Evolutionary conservation across 1,284 basidiomycete species (phyloP), one percentile per base, ranked within the genome.

Genomic region (Leccinum pachyderme): DNA sequence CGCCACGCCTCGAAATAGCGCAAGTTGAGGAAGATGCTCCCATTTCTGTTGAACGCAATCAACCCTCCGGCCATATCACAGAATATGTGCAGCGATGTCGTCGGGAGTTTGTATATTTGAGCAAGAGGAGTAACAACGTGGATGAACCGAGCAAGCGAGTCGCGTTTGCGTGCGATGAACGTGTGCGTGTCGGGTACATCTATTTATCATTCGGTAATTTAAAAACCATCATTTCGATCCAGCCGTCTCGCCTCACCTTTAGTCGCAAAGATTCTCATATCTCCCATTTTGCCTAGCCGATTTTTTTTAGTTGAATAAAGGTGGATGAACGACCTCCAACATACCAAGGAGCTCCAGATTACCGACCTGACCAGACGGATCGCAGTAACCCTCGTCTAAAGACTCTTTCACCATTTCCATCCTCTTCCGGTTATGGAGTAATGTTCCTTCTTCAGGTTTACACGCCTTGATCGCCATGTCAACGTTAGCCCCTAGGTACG

Each of bases 31-130:
- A 94, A 98, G 29, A 99, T 79, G 56, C 89, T 89, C 3, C 93
- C 94, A 51, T 85, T 87, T 29, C 93, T 80, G 71, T 98, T 99
- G 78, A 98, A 98, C 0, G 95, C 96, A 57, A 98, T 97, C 18
- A 89, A 75, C 1, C 86, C 89, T 1, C 95, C 95, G 6, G 77
- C 75, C 9, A 79, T 68, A 66, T 99, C 95, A 72, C 87, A 89
- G 70, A 98, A 98, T 3, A 99, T 81, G 64, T 95, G 91, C 59
- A 98, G 66, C 53, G 87, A 89, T 0, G 81, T 75, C 15, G 84
- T 75, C 0, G 87, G 83, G 28, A 92, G 77, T 45, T 76, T 75
- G 65, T 88, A 92, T 28, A 90, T 72, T 44, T 76, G 69, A 13
- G 81, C 76, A 15, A 92, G 74, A 0, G 80, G 74, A 4, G 69